These are phyloP conservation scores for Daldinia eschscholtzii DNA, from an alignment of 2,329 filamentous ascomycete genomes.

Conservation along the genomic window DNA sequence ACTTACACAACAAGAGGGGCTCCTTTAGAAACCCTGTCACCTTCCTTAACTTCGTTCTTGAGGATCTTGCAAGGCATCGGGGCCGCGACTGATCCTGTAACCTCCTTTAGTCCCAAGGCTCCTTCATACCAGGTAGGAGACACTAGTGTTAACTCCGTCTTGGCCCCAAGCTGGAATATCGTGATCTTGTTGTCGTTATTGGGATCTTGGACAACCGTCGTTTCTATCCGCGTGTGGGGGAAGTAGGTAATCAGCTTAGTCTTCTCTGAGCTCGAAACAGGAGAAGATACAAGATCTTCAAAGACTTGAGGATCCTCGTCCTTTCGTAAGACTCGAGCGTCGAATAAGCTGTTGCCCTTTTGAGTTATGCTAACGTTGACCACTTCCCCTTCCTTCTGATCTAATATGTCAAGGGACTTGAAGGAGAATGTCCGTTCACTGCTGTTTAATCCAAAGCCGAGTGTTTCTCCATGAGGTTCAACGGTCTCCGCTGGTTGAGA, in stretches of 20 bases:
- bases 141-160: constrained; percentile 69
- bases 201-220: constrained; percentile 76
- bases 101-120: constrained; percentile 85
- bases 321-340: constrained; percentile 60
- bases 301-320: constrained; percentile 58
- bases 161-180: constrained; percentile 78
- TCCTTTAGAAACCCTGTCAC: constrained; percentile 85
- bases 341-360: constrained; percentile 61
- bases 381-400: constrained; percentile 73
- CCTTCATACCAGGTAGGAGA: constrained; percentile 86
- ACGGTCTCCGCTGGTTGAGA: constrained; percentile 50
- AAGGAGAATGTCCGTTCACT: constrained; percentile 65
- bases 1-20: constrained; percentile 85
- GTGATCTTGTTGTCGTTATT: constrained; percentile 71
- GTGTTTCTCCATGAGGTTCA: constrained; percentile 61
- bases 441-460: constrained; percentile 66
- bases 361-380: constrained; percentile 66
- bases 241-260: constrained; percentile 78
- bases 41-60: constrained; percentile 86
- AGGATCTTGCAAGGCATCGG: constrained; percentile 99
- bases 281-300: constrained; percentile 60
- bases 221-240: constrained; percentile 81
- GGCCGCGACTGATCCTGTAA: constrained; percentile 83
- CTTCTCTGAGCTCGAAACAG: constrained; percentile 48
- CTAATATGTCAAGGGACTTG: constrained; percentile 70